Percentiles rank a stretch among this genome's conserved stretches.
These are phyloP conservation scores for Hawksworthiomyces lignivorus DNA, from an alignment of 2,329 filamentous ascomycete genomes.

Conservation along the genomic window DNA sequence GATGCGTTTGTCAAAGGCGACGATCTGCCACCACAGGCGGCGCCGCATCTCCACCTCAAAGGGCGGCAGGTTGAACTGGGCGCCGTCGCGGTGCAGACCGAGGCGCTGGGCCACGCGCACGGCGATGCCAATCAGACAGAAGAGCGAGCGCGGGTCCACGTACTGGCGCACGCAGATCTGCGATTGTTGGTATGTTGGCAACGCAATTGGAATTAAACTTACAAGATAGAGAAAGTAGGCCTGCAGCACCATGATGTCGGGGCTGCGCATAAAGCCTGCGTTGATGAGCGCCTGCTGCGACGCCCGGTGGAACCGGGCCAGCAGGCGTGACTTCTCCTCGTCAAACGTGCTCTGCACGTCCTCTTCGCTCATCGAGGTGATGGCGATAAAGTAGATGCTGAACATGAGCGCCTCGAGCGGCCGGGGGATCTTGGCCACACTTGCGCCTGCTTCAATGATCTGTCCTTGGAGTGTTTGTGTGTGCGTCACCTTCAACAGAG, in stretches of 20 bases:
- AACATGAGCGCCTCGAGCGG: slow-evolving; percentile 63
- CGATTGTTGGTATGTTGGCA: slow-evolving; percentile 20
- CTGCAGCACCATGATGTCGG: slow-evolving; percentile 58
- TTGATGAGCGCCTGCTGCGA: slow-evolving; percentile 59
- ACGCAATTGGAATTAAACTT: slow-evolving; percentile 22
- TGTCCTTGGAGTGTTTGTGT: slow-evolving; percentile 56
- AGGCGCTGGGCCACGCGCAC: slow-evolving; percentile 61
- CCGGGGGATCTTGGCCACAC: slow-evolving; percentile 44
- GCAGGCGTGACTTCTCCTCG: slow-evolving; percentile 42
- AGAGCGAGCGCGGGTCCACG: slow-evolving; percentile 53
- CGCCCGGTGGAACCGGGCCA: slow-evolving; percentile 47
- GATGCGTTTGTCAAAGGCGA: slow-evolving; percentile 60
- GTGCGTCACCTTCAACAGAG: slow-evolving; percentile 61
- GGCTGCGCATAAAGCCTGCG: slow-evolving; percentile 57
- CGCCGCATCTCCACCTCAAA: slow-evolving; percentile 66
- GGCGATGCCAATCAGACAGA: slow-evolving; percentile 56
- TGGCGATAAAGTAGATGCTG: slow-evolving; percentile 51
- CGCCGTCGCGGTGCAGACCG: slow-evolving; percentile 58
- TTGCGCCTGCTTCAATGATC: slow-evolving; percentile 54
- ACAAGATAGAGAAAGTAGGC: slow-evolving; percentile 61
- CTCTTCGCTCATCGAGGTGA: slow-evolving; percentile 49
- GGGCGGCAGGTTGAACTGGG: slow-evolving; percentile 39
- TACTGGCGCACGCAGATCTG: slow-evolving; percentile 50
- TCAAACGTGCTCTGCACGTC: slow-evolving; percentile 45
- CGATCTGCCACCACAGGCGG: slow-evolving; percentile 65